Conservation (phyloP, 1,284 basidiomycete genomes). For the Irpex sp. region DNA sequence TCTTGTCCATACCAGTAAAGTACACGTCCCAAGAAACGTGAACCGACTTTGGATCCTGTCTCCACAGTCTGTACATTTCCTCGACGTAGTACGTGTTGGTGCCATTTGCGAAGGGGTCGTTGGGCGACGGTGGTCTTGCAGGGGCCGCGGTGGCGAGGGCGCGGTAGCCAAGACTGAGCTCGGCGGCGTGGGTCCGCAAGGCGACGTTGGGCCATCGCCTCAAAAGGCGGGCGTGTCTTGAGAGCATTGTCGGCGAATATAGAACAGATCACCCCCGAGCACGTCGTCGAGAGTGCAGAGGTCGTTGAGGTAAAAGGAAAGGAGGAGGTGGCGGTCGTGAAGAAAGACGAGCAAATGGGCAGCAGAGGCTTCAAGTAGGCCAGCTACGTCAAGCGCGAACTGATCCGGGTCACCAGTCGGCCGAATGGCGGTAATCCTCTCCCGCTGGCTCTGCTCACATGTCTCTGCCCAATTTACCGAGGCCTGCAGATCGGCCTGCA, state of each 20-base stretch:
- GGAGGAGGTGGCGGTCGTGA: conserved; percentile 11
- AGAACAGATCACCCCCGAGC: conserved; percentile 3
- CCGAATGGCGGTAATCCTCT: not conserved
- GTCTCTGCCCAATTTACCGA: not conserved
- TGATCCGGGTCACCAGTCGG: conserved; percentile 9
- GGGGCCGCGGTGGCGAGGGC: conserved; percentile 57
- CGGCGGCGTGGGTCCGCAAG: conserved; percentile 12
- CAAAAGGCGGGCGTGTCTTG: conserved; percentile 16
- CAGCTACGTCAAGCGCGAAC: conserved; percentile 4
- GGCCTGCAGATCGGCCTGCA: not conserved
- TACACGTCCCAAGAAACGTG: conserved; percentile 96
- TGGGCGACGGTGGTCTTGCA: conserved; percentile 55
- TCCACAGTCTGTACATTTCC: conserved; percentile 93
- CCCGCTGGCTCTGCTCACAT: not conserved
- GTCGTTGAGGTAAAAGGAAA: not conserved
- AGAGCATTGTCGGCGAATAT: conserved; percentile 13
- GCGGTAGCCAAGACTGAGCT: conserved; percentile 19
- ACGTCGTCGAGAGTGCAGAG: conserved; percentile 9
- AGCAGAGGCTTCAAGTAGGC: conserved; percentile 2
- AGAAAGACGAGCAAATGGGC: conserved; percentile 1
- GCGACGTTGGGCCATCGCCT: conserved; percentile 17
- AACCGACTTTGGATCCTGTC: conserved; percentile 87
- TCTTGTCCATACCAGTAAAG: conserved; percentile 85
- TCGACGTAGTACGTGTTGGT: conserved; percentile 95
- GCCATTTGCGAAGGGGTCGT: conserved; percentile 85